Evolutionary conservation across 2,329 filamentous ascomycete genomes (phyloP).

Genomic region (Spiromastix sp.): DNA sequence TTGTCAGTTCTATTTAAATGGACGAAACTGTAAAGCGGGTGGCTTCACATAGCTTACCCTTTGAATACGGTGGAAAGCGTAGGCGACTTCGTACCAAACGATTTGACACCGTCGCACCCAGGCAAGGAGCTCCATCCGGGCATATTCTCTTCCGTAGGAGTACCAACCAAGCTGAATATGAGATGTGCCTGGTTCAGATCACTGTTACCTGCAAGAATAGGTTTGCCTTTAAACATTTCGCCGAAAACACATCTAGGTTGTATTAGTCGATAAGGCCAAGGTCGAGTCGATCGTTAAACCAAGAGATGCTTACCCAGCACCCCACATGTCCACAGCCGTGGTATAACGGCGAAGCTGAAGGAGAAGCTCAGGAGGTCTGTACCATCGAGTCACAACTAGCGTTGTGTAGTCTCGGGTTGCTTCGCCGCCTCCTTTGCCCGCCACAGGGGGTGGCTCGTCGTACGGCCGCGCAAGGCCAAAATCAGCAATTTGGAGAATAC

Average conservation of each 20-base stretch:
- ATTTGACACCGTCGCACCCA: slow-evolving; percentile 63
- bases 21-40: background rate
- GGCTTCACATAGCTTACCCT: slow-evolving; percentile 40
- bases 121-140: slow-evolving; percentile 78
- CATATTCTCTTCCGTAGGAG: slow-evolving; percentile 84
- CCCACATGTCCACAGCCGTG: slow-evolving; percentile 97
- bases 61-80: slow-evolving; percentile 66
- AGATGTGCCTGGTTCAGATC: slow-evolving; percentile 84
- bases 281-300: background rate
- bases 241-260: slow-evolving; percentile 77
- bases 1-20: slow-evolving; percentile 2
- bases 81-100: slow-evolving; percentile 50
- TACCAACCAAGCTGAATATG: slow-evolving; percentile 87
- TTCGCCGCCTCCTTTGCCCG: slow-evolving; percentile 71
- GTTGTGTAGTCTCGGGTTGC: slow-evolving; percentile 87
- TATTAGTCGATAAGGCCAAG: slow-evolving; percentile 16
- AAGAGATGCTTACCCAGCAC: slow-evolving; percentile 65
- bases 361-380: slow-evolving; percentile 84
- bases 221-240: slow-evolving; percentile 91
- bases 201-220: slow-evolving; percentile 81
- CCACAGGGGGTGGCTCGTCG: slow-evolving; percentile 67
- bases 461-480: slow-evolving; percentile 93
- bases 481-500: slow-evolving; percentile 91
- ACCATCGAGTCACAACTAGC: slow-evolving; percentile 96
- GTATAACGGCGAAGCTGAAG: slow-evolving; percentile 84